Evolutionary conservation across 306 rosid species (phyloP), one percentile per base, ranked within the genome.

Genomic region (Medicago lupulina): DNA sequence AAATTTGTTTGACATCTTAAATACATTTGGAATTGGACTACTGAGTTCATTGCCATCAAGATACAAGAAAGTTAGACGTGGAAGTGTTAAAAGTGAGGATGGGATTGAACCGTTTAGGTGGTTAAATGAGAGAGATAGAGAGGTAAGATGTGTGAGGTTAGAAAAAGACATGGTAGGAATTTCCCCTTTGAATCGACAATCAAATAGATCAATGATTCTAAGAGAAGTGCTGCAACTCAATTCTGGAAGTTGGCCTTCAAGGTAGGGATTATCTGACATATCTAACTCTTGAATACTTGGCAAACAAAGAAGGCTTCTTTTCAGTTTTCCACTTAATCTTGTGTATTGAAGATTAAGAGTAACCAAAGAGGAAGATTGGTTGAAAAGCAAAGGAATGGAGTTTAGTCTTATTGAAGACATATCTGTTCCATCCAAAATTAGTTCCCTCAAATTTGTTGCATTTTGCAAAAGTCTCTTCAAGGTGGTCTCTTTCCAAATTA

Each of bases 81-180:
- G 44, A 61, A 31, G 44, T 2, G 44, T 61, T 8, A 49, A 73
- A 41, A 73, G 58, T 38, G 68, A 40, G 4, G 67, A 43, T 16
- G 77, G 31, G 6, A 44, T 44, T 44, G 44, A 59, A 58, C n/a
- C 28, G 3, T 6, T 41, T 6, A 73, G 41, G 0, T 54, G 2
- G 9, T 71, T 18, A 0, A 0, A 0, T 6, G 53, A 71, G n/a
- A 71, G 68, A 4, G 0, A 2, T 31, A n/a, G 15, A 8, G 5
- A 59, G 44, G 69, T 58, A 8, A 73, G 68, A 8, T 41, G 57
- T 23, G 57, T 73, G 44, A 59, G 69, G 43, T 59, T 73, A 59
- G 19, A 15, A 38, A 59, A 58, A 4, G 46, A 73, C 0, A 8
- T 4, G 4, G 69, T 4, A 8, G 69, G 69, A 64, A 64, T 64